Conservation (phyloP, 345 rosid species). For the Pistacia vera region DNA sequence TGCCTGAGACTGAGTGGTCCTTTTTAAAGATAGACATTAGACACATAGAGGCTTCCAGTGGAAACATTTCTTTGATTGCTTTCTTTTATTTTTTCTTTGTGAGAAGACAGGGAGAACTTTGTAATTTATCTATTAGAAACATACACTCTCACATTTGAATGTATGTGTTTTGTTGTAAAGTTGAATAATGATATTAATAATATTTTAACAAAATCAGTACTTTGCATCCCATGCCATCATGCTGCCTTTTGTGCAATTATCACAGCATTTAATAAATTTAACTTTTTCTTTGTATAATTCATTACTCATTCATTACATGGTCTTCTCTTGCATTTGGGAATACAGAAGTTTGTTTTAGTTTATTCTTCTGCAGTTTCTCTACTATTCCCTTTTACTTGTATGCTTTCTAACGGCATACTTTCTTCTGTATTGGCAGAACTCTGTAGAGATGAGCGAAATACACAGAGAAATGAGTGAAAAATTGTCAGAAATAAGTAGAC, state of each 20-base stretch:
- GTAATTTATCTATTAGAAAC: background rate
- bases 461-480: conserved; percentile 65
- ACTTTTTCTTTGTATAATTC: no score
- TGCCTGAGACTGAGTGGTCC: no score
- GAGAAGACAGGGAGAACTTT: background rate
- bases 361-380: background rate
- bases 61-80: background rate
- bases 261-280: no score
- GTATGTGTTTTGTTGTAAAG: no score
- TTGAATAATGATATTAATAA: no score
- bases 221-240: no score
- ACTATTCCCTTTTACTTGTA: background rate
- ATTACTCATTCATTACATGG: no score
- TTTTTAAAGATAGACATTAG: no score
- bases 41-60: no score
- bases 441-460: conserved; percentile 59
- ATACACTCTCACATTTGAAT: background rate
- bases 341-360: background rate
- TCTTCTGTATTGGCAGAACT: conserved; percentile 43
- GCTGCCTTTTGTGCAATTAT: no score
- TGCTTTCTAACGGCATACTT: conserved; percentile 2
- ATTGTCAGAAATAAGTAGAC: conserved; percentile 56
- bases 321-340: background rate
- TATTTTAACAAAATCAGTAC: no score
- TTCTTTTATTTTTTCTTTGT: background rate